Conservation (phyloP, 768 basidiomycete species). For the Holtermannia corniformis region DNA sequence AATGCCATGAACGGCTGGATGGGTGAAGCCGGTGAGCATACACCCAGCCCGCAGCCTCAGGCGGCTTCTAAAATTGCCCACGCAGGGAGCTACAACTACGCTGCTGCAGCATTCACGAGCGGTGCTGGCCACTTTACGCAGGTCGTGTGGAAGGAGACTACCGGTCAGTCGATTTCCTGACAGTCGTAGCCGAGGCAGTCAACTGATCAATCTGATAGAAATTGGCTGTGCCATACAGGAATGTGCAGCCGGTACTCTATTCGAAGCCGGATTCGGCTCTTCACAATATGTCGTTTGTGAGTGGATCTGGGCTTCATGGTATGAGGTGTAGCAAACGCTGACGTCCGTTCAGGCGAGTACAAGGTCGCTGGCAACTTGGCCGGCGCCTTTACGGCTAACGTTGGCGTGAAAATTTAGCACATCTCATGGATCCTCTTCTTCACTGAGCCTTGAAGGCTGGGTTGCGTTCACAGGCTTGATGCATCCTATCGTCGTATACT, state of each 20-base stretch:
- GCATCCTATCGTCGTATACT: no score
- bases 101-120: not conserved
- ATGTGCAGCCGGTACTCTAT: not conserved
- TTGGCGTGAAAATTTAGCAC: not conserved
- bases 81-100: not conserved
- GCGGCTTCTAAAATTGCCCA: not conserved
- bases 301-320: no score
- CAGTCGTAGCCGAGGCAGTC: no score
- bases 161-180: no score
- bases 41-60: not conserved
- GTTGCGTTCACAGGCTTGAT: no score
- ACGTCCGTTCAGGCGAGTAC: not conserved
- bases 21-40: not conserved
- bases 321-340: not conserved
- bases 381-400: not conserved
- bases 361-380: not conserved
- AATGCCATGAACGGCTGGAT: not conserved
- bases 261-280: not conserved
- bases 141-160: not conserved
- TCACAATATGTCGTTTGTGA: not conserved
- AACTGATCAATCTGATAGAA: no score
- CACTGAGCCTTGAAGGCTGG: no score
- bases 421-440: no score
- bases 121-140: not conserved
- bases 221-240: not conserved